Percentiles rank a stretch among this genome's conserved stretches.
Evolutionary conservation across 768 basidiomycete genomes (phyloP).

Genomic region (Russula emetica): DNA sequence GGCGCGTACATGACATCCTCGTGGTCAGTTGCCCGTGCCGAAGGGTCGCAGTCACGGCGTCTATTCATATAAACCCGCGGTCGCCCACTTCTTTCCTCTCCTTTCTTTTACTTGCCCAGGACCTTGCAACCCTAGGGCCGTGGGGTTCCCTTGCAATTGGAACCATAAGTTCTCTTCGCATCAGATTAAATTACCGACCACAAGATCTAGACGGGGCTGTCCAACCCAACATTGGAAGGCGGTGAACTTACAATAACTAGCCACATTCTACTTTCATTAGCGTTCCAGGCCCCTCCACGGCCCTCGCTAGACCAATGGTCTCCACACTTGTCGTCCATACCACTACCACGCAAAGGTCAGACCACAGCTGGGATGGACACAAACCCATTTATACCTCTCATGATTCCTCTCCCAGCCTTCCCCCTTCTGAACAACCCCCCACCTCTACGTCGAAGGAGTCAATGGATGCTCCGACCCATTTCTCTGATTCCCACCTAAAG

Average conservation of each 20-base stretch:
- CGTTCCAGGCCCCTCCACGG: constrained; percentile 4
- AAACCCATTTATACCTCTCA: constrained; percentile 14
- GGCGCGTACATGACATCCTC: constrained; percentile 24
- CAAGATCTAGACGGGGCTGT: constrained; percentile 8
- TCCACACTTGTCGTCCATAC: constrained; percentile 15
- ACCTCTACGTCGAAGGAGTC: constrained; percentile 10
- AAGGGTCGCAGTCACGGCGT: constrained; percentile 17
- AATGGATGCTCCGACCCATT: constrained; percentile 8
- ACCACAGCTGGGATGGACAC: constrained; percentile 7
- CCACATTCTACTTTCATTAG: constrained; percentile 6
- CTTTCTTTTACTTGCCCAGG: constrained; percentile 5
- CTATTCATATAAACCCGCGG: constrained; percentile 17
- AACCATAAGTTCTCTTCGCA: constrained; percentile 1
- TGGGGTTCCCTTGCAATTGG: constrained; percentile 4
- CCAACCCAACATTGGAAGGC: constrained; percentile 9
- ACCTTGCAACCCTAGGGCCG: constrained; percentile 11
- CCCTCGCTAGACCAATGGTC: constrained; percentile 9
- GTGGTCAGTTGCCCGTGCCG: constrained; percentile 14
- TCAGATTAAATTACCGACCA: constrained; percentile 4
- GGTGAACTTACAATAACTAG: background rate
- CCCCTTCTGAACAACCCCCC: constrained; percentile 5
- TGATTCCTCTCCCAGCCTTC: background rate
- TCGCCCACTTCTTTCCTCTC: constrained; percentile 16
- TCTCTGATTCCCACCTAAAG: constrained; percentile 14
- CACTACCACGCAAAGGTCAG: background rate